Base-by-base conservation (phyloP, 768 basidiomycete species). In the Tremella fuciformis region DNA sequence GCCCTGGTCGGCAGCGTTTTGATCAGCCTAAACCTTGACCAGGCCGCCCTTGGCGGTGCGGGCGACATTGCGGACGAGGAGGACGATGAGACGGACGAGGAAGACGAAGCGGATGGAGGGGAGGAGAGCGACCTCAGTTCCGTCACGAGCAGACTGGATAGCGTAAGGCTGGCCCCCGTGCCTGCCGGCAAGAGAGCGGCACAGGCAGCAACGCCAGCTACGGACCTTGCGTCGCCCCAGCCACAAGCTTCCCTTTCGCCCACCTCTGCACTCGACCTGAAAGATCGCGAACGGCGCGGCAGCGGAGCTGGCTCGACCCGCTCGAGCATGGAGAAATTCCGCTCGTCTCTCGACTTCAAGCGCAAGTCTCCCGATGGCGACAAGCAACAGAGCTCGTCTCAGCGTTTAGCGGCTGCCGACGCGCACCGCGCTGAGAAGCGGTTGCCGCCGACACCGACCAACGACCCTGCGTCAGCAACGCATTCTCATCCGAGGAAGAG, bases 1-100 rank as follows among this genome's bases (percentile, higher is more conserved):
- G 85, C 82, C 15, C 80, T 98, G 39, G 85, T 98, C 47, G 84
- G 89, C 62, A 84, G 86, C 48, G 84, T 97, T 29, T 85, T 92
- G 51, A 83, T 82, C 16, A 89, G 91, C 67, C 81, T 98, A 50
- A 85, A 84, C 73, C 86, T 98, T 61, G 85, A 88, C 11, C 88
- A 89, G 38, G 79, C 93, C 42, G 83, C 88, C 26, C 81, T 82
- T 51, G 89, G 85, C 3, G 88, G 91, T 69, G 89, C 53, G 4
- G 68, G 64, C 6, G 69, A 74, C 26, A 65, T 71, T 22, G 67
- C 84, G 8, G 82, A 86, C 50, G 92, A 93, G 66, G 76, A 91
- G 53, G 88, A 85, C 6, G 87, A 90, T 46, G 81, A 81, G 18
- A 74, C 74, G 15, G 80, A 79, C 8, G 73, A 69, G 7, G 70